These are phyloP conservation scores for Breviolum minutum DNA, from an alignment of 73 alveolate genomes.

Conservation along the genomic window DNA sequence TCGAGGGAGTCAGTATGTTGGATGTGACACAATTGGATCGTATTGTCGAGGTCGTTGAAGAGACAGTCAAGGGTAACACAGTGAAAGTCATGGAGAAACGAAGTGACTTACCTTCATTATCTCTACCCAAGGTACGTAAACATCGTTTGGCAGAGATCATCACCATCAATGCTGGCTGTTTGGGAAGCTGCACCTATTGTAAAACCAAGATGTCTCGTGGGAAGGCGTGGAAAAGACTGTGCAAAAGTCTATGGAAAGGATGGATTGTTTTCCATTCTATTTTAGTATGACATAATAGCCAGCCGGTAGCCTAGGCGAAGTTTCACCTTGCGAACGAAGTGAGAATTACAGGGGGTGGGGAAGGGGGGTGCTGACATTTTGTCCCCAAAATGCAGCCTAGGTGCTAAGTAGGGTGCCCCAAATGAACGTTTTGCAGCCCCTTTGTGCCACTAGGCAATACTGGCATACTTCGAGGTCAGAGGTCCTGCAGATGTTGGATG, in stretches of 20 bases:
- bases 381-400: too few species aligned
- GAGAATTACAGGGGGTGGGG: too few species aligned
- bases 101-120: conserved; percentile 97
- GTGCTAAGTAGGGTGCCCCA: too few species aligned
- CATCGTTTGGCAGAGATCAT: conserved; percentile 98
- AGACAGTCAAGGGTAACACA: conserved; percentile 98
- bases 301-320: too few species aligned
- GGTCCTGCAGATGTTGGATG: too few species aligned
- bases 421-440: too few species aligned
- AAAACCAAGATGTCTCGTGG: conserved; percentile 99
- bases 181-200: conserved; percentile 99
- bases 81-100: conserved; percentile 98
- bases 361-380: too few species aligned
- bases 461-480: too few species aligned
- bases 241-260: conserved; percentile 96
- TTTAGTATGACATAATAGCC: too few species aligned
- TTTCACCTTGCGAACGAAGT: too few species aligned
- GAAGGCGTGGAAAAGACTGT: conserved; percentile 96
- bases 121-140: conserved; percentile 98
- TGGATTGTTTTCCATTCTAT: background rate
- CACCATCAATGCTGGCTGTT: conserved; percentile 99
- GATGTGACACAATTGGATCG: conserved; percentile 99
- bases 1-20: conserved; percentile 97
- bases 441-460: too few species aligned
- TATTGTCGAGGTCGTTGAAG: conserved; percentile 99